Conservation (phyloP, 2,329 filamentous ascomycete species). For the Colletotrichum melonis region DNA sequence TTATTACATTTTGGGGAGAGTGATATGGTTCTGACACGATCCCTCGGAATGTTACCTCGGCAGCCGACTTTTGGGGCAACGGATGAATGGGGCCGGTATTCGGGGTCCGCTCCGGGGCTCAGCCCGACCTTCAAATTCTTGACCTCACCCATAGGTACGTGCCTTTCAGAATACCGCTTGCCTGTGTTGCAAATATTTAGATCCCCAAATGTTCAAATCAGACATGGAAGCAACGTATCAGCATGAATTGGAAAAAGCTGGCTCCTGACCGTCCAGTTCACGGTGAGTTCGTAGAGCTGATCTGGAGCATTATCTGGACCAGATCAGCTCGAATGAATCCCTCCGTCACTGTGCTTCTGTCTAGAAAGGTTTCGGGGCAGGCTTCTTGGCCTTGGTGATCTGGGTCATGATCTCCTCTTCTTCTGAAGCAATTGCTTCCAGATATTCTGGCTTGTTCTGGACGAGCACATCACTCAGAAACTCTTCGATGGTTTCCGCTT, state of each 20-base stretch:
- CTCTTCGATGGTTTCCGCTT: neutral
- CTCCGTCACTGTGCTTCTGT: neutral
- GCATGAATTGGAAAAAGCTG: no score
- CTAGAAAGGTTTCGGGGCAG: neutral
- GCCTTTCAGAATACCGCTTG: no score
- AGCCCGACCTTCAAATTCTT: neutral
- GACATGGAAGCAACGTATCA: no score
- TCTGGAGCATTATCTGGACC: neutral
- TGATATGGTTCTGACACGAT: neutral
- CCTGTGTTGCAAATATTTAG: no score
- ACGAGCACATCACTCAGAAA: accelerated
- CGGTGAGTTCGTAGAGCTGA: neutral
- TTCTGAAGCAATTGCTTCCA: neutral
- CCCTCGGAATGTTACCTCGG: neutral
- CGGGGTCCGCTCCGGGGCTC: neutral
- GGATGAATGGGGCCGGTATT: neutral
- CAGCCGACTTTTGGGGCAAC: neutral
- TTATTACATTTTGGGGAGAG: neutral
- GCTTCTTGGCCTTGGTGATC: neutral
- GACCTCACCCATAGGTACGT: neutral
- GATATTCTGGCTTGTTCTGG: neutral
- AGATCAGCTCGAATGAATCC: neutral
- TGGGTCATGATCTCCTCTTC: neutral
- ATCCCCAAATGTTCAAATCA: no score
- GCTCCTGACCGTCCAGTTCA: neutral